Conservation (phyloP, 768 basidiomycete genomes). For the Boletus coccyginus region DNA sequence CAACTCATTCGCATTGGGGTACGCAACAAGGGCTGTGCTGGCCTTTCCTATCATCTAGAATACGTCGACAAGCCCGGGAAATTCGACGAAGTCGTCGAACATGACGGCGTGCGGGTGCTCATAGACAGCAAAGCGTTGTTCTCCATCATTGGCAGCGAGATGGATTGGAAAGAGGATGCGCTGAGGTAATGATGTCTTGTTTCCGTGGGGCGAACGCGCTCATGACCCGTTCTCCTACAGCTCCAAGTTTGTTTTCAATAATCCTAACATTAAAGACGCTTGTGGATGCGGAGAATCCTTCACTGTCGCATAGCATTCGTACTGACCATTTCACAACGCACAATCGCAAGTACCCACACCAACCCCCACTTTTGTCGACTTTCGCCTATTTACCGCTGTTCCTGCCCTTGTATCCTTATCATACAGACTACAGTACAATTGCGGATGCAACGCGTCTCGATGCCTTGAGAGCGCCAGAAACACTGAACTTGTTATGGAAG, state of each 20-base stretch:
- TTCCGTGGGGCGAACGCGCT: not conserved
- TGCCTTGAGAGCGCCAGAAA: not conserved
- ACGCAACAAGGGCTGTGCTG: slow-evolving; percentile 97
- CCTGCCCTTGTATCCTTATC: slow-evolving; percentile 30
- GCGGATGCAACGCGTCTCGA: slow-evolving; percentile 1
- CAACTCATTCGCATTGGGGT: slow-evolving; percentile 94
- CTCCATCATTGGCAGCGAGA: slow-evolving; percentile 96
- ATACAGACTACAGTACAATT: slow-evolving; percentile 15
- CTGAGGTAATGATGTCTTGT: slow-evolving; percentile 53
- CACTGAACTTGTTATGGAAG: slow-evolving; percentile 1
- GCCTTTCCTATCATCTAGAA: slow-evolving; percentile 80
- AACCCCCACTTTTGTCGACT: not conserved
- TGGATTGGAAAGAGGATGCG: slow-evolving; percentile 96
- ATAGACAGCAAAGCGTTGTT: slow-evolving; percentile 97
- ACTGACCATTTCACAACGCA: slow-evolving; percentile 9
- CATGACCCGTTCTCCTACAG: slow-evolving; percentile 35
- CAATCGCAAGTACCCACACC: slow-evolving; percentile 11
- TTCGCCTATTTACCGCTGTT: not conserved
- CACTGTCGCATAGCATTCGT: slow-evolving; percentile 43
- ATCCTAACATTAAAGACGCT: slow-evolving; percentile 92
- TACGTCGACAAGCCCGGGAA: slow-evolving; percentile 87
- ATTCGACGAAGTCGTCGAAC: slow-evolving; percentile 96
- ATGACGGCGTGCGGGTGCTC: slow-evolving; percentile 90
- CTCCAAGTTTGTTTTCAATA: slow-evolving; percentile 80
- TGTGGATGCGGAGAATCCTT: slow-evolving; percentile 96